phyloP scores from a whole-genome alignment of 768 basidiomycete species.

The Mycena maculata region DNA sequence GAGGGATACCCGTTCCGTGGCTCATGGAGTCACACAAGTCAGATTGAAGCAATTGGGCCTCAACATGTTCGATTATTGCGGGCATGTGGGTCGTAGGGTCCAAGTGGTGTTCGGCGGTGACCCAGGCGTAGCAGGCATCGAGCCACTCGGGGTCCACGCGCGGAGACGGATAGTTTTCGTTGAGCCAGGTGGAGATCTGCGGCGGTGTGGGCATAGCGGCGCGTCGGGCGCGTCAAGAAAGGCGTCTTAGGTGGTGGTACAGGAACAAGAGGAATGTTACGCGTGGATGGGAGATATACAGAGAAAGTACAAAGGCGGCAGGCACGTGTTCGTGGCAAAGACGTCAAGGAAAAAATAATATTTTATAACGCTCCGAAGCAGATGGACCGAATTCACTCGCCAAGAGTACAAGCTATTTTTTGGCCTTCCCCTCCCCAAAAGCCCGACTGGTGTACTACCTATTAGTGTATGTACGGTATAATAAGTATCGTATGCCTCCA shows the following conservation, averaged over 20 bases:
- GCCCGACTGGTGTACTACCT: too few relatives aligned
- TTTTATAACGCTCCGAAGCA: slow-evolving; percentile 32
- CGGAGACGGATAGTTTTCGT: slow-evolving; percentile 68
- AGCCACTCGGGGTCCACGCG: slow-evolving; percentile 81
- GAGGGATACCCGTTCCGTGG: slow-evolving; percentile 74
- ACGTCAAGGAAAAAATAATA: background rate
- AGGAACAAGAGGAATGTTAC: background rate
- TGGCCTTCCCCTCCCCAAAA: too few relatives aligned
- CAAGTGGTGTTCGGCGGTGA: slow-evolving; percentile 59
- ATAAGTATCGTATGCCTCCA: too few relatives aligned
- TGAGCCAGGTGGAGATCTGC: slow-evolving; percentile 64
- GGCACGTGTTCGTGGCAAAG: slow-evolving; percentile 23
- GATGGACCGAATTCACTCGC: slow-evolving; percentile 36
- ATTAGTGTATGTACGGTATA: too few relatives aligned
- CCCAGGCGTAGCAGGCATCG: slow-evolving; percentile 75
- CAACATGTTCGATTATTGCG: slow-evolving; percentile 65
- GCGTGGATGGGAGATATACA: background rate
- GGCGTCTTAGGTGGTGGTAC: background rate
- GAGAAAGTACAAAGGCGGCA: background rate
- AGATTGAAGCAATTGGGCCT: slow-evolving; percentile 77
- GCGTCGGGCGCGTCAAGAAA: slow-evolving; percentile 7
- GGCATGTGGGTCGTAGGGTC: slow-evolving; percentile 60
- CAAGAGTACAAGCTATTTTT: too few relatives aligned
- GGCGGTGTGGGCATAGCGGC: slow-evolving; percentile 46
- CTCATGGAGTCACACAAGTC: slow-evolving; percentile 79